Conservation (phyloP, 1,139 yeast genomes). For the Debaryomyces robertsiae region DNA sequence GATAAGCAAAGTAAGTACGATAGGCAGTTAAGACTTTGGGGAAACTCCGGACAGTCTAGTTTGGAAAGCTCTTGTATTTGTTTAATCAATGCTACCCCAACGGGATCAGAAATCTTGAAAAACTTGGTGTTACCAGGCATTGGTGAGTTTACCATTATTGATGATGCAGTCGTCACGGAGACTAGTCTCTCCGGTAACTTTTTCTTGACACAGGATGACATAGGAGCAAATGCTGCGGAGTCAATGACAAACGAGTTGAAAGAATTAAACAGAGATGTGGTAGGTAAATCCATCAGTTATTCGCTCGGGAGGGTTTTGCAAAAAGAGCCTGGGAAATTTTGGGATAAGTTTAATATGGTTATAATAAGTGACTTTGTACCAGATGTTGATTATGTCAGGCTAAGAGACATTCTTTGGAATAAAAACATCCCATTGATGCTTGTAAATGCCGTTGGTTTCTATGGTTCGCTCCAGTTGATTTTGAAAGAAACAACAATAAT, state of each 20-base stretch:
- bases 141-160: conserved; percentile 67
- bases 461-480: conserved; percentile 61
- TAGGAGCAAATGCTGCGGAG: conserved; percentile 45
- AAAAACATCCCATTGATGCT: conserved; percentile 55
- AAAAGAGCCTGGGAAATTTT: conserved; percentile 30
- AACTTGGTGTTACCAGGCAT: conserved; percentile 82
- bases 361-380: conserved; percentile 43
- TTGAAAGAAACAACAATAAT: conserved; percentile 59
- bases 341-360: conserved; percentile 59
- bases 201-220: conserved; percentile 52
- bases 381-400: conserved; percentile 18
- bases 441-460: conserved; percentile 62
- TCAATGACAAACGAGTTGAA: conserved; percentile 43
- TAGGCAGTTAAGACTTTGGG: conserved; percentile 91
- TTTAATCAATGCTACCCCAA: conserved; percentile 59
- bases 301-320: conserved; percentile 23
- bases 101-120: conserved; percentile 72
- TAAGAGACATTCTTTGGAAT: conserved; percentile 45
- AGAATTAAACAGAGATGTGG: conserved; percentile 65
- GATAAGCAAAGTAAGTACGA: conserved; percentile 63
- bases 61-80: conserved; percentile 64
- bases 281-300: conserved; percentile 35
- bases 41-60: conserved; percentile 67
- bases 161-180: conserved; percentile 40
- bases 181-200: conserved; percentile 61